Base-by-base conservation (phyloP, 169 alveolate species). In the Plasmodium knowlesi region DNA sequence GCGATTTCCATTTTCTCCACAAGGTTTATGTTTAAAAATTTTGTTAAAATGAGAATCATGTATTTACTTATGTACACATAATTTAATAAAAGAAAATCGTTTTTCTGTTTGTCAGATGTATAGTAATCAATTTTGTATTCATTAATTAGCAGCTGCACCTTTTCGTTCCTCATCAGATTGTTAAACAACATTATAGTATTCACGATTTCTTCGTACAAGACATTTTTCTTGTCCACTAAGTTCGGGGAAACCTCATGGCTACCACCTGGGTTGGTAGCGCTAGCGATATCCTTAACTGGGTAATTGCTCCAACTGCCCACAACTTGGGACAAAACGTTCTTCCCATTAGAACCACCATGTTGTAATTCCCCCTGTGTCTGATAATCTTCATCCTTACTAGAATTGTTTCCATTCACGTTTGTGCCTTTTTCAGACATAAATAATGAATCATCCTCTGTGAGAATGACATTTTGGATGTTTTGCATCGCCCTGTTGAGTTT, bases 391-490 rank as follows among this genome's bases (percentile, higher is more conserved):
- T 83, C 67, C 25, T 83, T 32, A 30, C 22, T 16, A 32, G 34
- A 10, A 19, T 37, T 6, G 39, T 8, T 16, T 70, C 67, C 82
- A 3, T 83, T 70, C 53, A 39, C 34, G 9, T 14, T 4, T 34
- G 22, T 19, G 28, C n/a, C 39, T n/a, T 37, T 37, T 25, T 76
- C 61, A 76, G 25, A 61, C 14, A 71, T 8, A 83, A 19, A 67
- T 22, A 39, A 9, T 19, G 37, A 39, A 67, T 83, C 92, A 83
- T 83, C 82, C 16, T 83, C 92, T 1, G 83, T 83, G n/a, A 67
- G 37, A 67, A 83, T 83, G 10, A 83, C 92, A 83, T 67, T 61
- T 37, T 83, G 92, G 28, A 83, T 83, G 46, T 83, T 83, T 70
- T 83, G 81, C 81, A 83, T 71, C 28, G 82, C 92, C 57, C 25